Evolutionary conservation across 2,329 filamentous ascomycete genomes (phyloP), one percentile per base, ranked within the genome.

Genomic region (Rhynchosporium agropyri): DNA sequence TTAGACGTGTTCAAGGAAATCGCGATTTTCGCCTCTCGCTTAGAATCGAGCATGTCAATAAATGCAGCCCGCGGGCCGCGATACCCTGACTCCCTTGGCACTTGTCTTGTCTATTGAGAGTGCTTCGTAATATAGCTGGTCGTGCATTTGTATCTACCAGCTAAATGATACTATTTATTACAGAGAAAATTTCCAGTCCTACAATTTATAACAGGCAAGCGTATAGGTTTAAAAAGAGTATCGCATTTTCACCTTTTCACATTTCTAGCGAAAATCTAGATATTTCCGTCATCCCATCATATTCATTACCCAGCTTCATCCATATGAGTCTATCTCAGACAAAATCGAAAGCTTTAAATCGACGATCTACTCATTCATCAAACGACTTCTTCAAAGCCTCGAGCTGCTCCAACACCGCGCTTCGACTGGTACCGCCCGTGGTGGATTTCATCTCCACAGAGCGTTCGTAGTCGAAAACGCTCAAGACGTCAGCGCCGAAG

Each of bases 371-470:
- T 45, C 10, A 53, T 60, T 58, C 33, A 46, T 64, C 33, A 20
- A 71, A 61, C 33, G 69, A 77, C 53, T 73, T 72, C 67, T 75
- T 77, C 62, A 82, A 67, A 6, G 79, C 81, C 71, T 82, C 77
- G 67, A 90, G 82, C 78, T 90, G 87, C 77, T 88, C 82, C 67
- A 84, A 71, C 6, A 90, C 51, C 88, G 29, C 84, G 83, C 12
- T 82, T 83, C 77, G 84, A 87, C 79, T 90, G 92, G 90, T 95
- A 33, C 91, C 91, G 29, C 92, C 92, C 69, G 86, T 87, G 2
- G 90, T 88, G 48, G 86, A 84, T 72, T 89, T 86, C 79, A 89
- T 83, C 81, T 97, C 92, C 6, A 96, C 91, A 64, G 88, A 91
- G 67, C 84, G 84, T 77, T 96, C 88, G 72, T 95, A 96, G 77